These are phyloP conservation scores for Xerocomus nothofagi DNA, from an alignment of 1,284 basidiomycete species.

Conservation along the genomic window DNA sequence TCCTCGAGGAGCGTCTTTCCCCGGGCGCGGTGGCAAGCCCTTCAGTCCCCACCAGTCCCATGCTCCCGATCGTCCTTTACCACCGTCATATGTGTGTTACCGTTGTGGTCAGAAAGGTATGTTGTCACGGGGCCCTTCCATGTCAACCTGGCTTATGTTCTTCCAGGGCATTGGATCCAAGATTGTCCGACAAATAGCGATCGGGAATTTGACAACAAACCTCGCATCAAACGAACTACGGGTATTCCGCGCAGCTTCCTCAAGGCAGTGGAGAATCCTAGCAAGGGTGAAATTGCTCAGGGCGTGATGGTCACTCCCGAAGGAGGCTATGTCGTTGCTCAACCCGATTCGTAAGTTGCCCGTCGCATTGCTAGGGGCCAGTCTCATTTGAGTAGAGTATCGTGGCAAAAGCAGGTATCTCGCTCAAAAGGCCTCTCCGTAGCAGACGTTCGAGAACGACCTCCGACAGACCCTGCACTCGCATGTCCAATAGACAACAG, in stretches of 20 bases:
- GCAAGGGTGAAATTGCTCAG: slow-evolving; percentile 67
- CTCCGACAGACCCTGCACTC: slow-evolving; percentile 76
- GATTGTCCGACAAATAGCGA: slow-evolving; percentile 98
- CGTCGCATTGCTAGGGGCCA: neutral
- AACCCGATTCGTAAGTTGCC: slow-evolving; percentile 81
- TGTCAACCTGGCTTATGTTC: slow-evolving; percentile 4
- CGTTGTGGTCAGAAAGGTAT: slow-evolving; percentile 96
- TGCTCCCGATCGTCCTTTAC: slow-evolving; percentile 68
- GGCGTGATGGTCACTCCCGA: slow-evolving; percentile 97
- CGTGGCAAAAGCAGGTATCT: slow-evolving; percentile 90
- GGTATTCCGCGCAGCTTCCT: slow-evolving; percentile 98
- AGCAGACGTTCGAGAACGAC: slow-evolving; percentile 81
- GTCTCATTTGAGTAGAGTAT: slow-evolving; percentile 51
- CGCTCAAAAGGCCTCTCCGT: slow-evolving; percentile 78
- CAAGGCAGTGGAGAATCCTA: slow-evolving; percentile 91
- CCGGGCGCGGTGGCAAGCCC: slow-evolving; percentile 60
- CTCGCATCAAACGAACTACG: slow-evolving; percentile 96
- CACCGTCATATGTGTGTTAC: slow-evolving; percentile 98
- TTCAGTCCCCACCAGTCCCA: slow-evolving; percentile 46
- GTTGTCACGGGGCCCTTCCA: slow-evolving; percentile 27
- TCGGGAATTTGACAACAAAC: slow-evolving; percentile 90
- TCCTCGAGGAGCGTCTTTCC: slow-evolving; percentile 60
- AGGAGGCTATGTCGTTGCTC: slow-evolving; percentile 92
- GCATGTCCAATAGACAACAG: slow-evolving; percentile 88
- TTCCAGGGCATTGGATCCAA: slow-evolving; percentile 96